Percentiles rank a stretch among this genome's conserved stretches.
These are phyloP conservation scores for Cucurbita moschata DNA, from an alignment of 306 rosid genomes.

Conservation along the genomic window DNA sequence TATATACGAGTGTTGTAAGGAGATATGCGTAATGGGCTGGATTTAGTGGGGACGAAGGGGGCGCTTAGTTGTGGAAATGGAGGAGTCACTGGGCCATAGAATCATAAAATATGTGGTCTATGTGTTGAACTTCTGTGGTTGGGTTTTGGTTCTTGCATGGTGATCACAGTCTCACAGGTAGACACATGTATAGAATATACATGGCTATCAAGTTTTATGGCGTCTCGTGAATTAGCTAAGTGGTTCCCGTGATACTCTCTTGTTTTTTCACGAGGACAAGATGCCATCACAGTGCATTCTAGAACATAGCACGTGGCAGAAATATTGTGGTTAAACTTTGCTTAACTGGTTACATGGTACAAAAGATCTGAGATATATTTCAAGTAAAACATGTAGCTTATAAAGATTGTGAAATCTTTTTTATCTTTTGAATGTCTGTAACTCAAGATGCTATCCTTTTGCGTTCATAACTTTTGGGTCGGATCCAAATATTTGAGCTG, in stretches of 20 bases:
- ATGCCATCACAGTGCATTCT: slow-evolving; percentile 3
- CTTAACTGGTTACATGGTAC: too few species aligned
- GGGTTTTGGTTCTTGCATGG: background rate
- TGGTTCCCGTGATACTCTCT: slow-evolving; percentile 8
- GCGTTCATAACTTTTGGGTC: too few species aligned
- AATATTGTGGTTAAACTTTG: background rate
- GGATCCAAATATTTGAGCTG: too few species aligned
- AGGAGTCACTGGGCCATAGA: background rate
- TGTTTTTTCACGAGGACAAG: background rate
- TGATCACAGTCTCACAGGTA: background rate
- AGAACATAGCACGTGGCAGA: slow-evolving; percentile 7
- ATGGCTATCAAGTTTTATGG: background rate
- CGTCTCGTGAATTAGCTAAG: slow-evolving; percentile 12
- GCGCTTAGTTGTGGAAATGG: background rate
- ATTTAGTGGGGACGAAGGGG: background rate
- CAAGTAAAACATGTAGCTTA: too few species aligned
- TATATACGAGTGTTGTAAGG: background rate
- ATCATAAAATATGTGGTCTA: background rate
- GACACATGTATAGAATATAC: background rate
- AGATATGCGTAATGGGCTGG: background rate
- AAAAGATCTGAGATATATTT: background rate
- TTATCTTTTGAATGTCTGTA: too few species aligned
- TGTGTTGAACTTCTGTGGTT: background rate
- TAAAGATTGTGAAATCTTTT: too few species aligned
- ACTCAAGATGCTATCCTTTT: too few species aligned